A percentile compares a stretch with the other conserved stretches of the same genome.
Conservation (phyloP, 306 rosid genomes). For the Amphicarpaea edgeworthii region DNA sequence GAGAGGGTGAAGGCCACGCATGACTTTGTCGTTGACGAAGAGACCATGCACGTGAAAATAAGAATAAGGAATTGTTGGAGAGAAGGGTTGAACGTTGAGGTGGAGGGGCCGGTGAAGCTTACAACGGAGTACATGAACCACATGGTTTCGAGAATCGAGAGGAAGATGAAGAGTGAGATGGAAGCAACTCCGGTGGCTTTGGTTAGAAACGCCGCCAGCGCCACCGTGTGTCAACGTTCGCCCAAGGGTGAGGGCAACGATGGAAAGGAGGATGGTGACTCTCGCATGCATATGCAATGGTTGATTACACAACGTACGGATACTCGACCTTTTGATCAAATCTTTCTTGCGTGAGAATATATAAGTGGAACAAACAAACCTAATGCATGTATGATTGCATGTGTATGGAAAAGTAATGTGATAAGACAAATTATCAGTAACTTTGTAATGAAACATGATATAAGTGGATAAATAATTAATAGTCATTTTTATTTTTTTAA, state of each 20-base stretch:
- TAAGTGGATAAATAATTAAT: too few relatives aligned
- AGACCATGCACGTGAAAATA: neutral
- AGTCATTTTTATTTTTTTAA: too few relatives aligned
- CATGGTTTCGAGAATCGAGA: neutral
- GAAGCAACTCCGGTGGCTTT: neutral
- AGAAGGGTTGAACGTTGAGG: neutral
- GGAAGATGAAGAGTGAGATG: neutral
- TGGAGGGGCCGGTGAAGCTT: neutral
- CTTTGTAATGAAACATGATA: too few relatives aligned
- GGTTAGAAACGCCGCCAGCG: neutral
- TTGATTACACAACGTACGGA: too few relatives aligned
- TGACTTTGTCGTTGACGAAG: neutral
- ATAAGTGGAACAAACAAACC: too few relatives aligned
- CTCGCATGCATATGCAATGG: neutral
- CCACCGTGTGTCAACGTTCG: too few relatives aligned
- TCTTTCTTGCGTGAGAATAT: too few relatives aligned
- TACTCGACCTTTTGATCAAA: too few relatives aligned
- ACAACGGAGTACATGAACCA: neutral
- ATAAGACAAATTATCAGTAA: too few relatives aligned
- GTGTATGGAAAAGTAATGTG: too few relatives aligned
- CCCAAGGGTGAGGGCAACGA: too few relatives aligned
- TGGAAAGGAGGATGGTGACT: neutral
- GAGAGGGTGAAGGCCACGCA: neutral
- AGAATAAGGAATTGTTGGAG: neutral
- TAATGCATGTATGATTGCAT: too few relatives aligned